Evolutionary conservation across 1,139 yeast species (phyloP).

Genomic region (Geotrichum candidum): DNA sequence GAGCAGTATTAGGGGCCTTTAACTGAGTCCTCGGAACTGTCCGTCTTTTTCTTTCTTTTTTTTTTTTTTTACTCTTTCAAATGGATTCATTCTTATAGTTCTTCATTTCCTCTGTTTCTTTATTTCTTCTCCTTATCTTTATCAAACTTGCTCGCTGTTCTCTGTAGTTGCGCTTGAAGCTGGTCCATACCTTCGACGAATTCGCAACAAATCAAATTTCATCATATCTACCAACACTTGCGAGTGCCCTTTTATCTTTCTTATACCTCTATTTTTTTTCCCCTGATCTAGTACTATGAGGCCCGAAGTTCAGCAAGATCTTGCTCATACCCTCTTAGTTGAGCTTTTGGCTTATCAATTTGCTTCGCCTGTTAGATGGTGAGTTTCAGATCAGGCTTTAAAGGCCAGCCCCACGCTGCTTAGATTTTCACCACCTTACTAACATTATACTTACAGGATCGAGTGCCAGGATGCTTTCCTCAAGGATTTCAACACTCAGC

Average conservation of each 20-base stretch:
- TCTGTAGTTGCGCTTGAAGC: neutral
- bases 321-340: constrained; percentile 88
- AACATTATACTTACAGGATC: constrained; percentile 40
- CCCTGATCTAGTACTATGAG: constrained; percentile 48
- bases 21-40: neutral
- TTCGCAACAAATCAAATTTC: neutral
- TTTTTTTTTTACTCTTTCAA: neutral
- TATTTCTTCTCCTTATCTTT: neutral
- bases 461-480: constrained; percentile 97
- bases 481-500: constrained; percentile 88
- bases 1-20: neutral
- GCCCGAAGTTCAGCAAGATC: constrained; percentile 96
- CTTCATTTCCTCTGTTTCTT: neutral
- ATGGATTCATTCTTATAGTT: neutral
- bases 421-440: neutral
- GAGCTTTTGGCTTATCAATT: constrained; percentile 97
- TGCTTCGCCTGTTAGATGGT: constrained; percentile 98
- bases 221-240: neutral
- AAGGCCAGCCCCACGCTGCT: too few species aligned
- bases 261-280: neutral
- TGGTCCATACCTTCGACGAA: neutral
- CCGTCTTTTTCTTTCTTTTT: neutral
- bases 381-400: constrained; percentile 20
- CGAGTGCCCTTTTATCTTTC: neutral
- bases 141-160: neutral